Evolutionary conservation across 257 asterid genomes (phyloP).

Genomic region (Nicotiana sylvestris): DNA sequence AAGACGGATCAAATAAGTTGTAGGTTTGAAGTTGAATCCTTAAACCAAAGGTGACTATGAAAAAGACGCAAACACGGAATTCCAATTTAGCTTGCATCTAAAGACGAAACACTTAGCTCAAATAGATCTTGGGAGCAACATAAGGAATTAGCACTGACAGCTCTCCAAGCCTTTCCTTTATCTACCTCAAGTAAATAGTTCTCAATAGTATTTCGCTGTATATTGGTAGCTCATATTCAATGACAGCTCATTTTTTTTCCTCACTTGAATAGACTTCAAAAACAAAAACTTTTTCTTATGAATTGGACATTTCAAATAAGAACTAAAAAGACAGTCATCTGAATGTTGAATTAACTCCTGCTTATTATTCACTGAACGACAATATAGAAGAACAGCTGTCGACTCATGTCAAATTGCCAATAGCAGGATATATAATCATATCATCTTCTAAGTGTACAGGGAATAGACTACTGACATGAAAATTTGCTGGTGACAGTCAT

Average conservation of each 20-base stretch:
- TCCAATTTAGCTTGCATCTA: neutral
- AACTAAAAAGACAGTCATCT: neutral
- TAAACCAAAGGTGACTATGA: neutral
- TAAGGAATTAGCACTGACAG: neutral
- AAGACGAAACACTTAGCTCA: neutral
- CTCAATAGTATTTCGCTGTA: neutral
- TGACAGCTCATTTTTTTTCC: neutral
- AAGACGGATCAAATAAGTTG: neutral
- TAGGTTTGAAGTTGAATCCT: neutral
- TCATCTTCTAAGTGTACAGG: neutral
- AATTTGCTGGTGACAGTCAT: neutral
- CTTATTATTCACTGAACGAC: neutral
- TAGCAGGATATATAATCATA: neutral
- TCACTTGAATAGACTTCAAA: neutral
- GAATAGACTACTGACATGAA: neutral
- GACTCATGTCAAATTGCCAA: neutral
- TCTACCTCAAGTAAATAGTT: neutral
- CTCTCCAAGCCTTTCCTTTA: neutral
- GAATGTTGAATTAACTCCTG: neutral
- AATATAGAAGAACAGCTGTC: neutral
- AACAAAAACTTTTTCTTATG: neutral
- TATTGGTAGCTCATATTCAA: neutral
- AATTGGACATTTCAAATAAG: neutral
- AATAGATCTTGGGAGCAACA: neutral
- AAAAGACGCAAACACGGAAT: neutral